These are phyloP conservation scores for Mortierella claussenii DNA, from an alignment of 192 early-diverging fungal genomes.

Conservation along the genomic window DNA sequence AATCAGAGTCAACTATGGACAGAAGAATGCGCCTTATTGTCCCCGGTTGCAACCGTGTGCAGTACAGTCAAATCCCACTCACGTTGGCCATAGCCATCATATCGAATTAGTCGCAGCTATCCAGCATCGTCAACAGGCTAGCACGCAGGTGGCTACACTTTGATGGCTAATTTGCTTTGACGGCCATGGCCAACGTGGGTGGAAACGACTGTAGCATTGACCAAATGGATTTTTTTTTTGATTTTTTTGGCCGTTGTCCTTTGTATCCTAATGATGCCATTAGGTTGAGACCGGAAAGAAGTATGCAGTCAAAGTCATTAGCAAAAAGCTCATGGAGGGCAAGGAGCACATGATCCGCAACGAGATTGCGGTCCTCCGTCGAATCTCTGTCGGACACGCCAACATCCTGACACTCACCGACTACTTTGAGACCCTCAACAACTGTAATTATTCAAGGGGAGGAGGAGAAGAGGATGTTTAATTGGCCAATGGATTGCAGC, in stretches of 20 bases:
- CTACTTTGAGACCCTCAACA: conserved; percentile 81
- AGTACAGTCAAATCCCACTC: no score
- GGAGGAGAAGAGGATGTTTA: background rate
- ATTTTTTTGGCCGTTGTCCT: background rate
- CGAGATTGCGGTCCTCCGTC: conserved; percentile 76
- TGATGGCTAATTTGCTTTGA: no score
- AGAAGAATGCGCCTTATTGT: no score
- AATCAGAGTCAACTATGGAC: no score
- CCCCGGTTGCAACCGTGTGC: no score
- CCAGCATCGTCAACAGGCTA: no score
- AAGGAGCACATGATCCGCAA: conserved; percentile 72
- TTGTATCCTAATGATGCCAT: background rate
- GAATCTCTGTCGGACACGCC: conserved; percentile 72
- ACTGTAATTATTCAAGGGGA: conserved; percentile 50
- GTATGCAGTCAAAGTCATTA: conserved; percentile 86
- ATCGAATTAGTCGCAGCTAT: no score
- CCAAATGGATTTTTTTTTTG: background rate
- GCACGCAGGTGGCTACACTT: no score
- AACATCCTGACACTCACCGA: conserved; percentile 78
- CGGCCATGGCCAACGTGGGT: no score
- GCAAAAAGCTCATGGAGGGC: conserved; percentile 75
- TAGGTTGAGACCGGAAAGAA: conserved; percentile 70
- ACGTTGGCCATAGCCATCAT: no score
- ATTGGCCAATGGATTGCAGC: no score
- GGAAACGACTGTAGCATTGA: no score